phyloP scores from a whole-genome alignment of 257 asterid genomes.

The Nicotiana undulata region DNA sequence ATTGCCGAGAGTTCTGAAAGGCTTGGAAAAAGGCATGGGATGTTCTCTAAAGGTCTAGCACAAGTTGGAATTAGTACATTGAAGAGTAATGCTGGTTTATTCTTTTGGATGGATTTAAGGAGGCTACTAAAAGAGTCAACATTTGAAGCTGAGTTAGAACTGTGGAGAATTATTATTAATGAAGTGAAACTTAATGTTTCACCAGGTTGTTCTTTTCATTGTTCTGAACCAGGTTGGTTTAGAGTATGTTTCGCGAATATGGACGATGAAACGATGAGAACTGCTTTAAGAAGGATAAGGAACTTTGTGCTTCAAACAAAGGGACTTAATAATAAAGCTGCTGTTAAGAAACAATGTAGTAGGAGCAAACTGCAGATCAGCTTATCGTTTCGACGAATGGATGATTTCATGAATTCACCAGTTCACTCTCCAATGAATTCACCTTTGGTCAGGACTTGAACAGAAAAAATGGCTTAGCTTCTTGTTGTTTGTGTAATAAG shows the following conservation, averaged over 20 bases:
- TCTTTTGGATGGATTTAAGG: slow-evolving; percentile 67
- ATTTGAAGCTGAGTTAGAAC: slow-evolving; percentile 50
- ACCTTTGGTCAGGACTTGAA: slow-evolving; percentile 60
- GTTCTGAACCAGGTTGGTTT: slow-evolving; percentile 84
- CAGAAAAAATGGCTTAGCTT: background rate
- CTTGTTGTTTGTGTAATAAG: background rate
- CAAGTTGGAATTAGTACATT: slow-evolving; percentile 47
- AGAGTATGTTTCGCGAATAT: slow-evolving; percentile 79
- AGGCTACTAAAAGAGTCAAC: slow-evolving; percentile 38
- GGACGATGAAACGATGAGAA: slow-evolving; percentile 51
- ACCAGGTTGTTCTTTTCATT: slow-evolving; percentile 69
- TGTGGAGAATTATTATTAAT: slow-evolving; percentile 49
- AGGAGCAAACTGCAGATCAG: slow-evolving; percentile 57
- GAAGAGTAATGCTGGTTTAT: slow-evolving; percentile 55
- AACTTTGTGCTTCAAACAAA: slow-evolving; percentile 38
- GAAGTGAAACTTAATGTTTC: slow-evolving; percentile 79
- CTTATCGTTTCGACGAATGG: slow-evolving; percentile 57
- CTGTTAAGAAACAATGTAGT: slow-evolving; percentile 36
- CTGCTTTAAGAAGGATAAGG: slow-evolving; percentile 46
- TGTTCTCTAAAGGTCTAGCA: slow-evolving; percentile 37
- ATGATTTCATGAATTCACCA: slow-evolving; percentile 45
- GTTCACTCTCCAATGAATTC: slow-evolving; percentile 81
- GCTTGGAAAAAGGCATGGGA: slow-evolving; percentile 33
- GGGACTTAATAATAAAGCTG: slow-evolving; percentile 10
- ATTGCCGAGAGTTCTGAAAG: slow-evolving; percentile 40